These are phyloP conservation scores for Xylaria arbuscula DNA, from an alignment of 2,329 filamentous ascomycete species.

Conservation along the genomic window DNA sequence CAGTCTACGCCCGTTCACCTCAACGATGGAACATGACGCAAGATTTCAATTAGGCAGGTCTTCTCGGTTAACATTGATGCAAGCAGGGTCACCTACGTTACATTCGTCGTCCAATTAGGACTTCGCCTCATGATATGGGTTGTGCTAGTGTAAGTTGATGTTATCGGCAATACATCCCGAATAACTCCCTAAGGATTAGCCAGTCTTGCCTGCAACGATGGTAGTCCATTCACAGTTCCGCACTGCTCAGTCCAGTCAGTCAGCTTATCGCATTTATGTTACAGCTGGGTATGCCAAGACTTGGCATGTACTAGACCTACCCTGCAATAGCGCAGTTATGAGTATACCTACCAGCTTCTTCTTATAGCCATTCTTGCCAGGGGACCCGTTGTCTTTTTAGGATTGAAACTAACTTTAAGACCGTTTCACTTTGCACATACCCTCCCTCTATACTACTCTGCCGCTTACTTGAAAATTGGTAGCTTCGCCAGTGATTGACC, in stretches of 20 bases:
- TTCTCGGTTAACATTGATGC: slow-evolving; percentile 2
- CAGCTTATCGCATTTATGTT: slow-evolving; percentile 29
- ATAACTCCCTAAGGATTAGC: slow-evolving; percentile 1
- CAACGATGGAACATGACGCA: slow-evolving; percentile 14
- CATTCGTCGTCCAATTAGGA: slow-evolving; percentile 22
- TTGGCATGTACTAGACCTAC: slow-evolving; percentile 25
- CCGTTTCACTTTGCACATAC: slow-evolving; percentile 23
- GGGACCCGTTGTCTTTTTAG: slow-evolving; percentile 14
- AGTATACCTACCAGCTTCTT: slow-evolving; percentile 18
- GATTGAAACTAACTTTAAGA: slow-evolving; percentile 26
- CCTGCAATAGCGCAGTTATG: background rate
- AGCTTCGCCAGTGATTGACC: slow-evolving; percentile 7
- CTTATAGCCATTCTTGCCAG: slow-evolving; percentile 24
- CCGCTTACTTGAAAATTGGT: slow-evolving; percentile 17
- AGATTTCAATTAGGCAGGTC: slow-evolving; percentile 30
- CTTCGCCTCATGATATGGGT: slow-evolving; percentile 10
- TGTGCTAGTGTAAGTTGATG: slow-evolving; percentile 9
- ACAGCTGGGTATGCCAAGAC: slow-evolving; percentile 29
- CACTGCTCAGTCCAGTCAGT: slow-evolving; percentile 13
- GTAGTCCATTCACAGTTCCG: slow-evolving; percentile 16
- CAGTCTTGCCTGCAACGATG: background rate
- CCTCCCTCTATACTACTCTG: slow-evolving; percentile 4
- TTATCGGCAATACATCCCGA: slow-evolving; percentile 27
- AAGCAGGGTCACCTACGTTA: slow-evolving; percentile 6
- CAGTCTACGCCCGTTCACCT: slow-evolving; percentile 14